Conservation (phyloP, 306 rosid species). For the Potentilla sterilis region DNA sequence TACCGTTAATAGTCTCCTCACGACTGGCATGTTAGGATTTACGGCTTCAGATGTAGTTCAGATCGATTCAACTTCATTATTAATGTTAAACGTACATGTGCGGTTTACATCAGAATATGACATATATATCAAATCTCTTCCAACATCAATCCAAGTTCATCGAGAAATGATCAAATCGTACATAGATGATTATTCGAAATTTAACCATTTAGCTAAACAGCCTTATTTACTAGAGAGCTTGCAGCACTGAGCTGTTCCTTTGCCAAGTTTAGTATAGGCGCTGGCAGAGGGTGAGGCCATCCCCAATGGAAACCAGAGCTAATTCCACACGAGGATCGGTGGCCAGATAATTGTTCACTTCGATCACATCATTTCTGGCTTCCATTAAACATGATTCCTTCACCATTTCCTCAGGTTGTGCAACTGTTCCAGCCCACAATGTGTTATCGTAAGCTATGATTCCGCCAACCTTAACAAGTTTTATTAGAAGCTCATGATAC, state of each 20-base stretch:
- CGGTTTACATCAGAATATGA: no score
- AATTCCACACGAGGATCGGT: conserved; percentile 43
- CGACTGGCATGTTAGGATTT: no score
- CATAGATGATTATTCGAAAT: neutral
- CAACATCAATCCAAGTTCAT: neutral
- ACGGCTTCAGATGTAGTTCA: no score
- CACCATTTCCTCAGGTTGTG: conserved; percentile 22
- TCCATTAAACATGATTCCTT: neutral
- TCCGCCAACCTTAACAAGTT: conserved; percentile 54
- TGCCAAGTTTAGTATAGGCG: conserved; percentile 15
- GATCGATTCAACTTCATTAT: no score
- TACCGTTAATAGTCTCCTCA: no score
- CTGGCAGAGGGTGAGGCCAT: conserved; percentile 50
- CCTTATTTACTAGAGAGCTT: neutral
- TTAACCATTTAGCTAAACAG: neutral
- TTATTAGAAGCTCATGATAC: conserved; percentile 50
- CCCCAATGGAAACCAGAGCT: conserved; percentile 43
- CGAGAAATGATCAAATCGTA: neutral
- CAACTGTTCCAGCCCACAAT: conserved; percentile 55
- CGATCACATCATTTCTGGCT: conserved; percentile 16
- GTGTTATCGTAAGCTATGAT: conserved; percentile 60
- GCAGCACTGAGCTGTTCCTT: neutral
- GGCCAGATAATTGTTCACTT: conserved; percentile 37
- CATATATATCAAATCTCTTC: no score
- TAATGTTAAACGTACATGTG: no score